Percentiles rank a stretch among this genome's conserved stretches.
phyloP scores from a whole-genome alignment of 352 stramenopile species.

The Phytophthora podocarpi region DNA sequence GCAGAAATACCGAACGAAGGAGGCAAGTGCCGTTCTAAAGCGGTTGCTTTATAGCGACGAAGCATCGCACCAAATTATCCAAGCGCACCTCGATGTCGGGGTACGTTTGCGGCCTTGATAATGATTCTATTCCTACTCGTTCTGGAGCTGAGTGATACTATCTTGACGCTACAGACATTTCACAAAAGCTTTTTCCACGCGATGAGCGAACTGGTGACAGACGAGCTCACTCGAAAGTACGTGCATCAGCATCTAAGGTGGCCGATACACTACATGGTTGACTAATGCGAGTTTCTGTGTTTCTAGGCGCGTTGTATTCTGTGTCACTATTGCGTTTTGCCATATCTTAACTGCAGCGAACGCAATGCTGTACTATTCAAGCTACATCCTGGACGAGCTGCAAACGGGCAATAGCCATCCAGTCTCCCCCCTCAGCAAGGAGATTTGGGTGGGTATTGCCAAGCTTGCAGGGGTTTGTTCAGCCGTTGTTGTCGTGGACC shows the following conservation, averaged over 20 bases:
- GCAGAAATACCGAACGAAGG: constrained; percentile 54
- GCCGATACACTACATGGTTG: not conserved
- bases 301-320: constrained; percentile 57
- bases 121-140: not conserved
- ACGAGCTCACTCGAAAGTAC: constrained; percentile 47
- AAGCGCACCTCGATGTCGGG: constrained; percentile 25
- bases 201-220: constrained; percentile 40
- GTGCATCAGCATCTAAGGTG: not conserved
- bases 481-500: constrained; percentile 56
- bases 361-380: constrained; percentile 85
- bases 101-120: constrained; percentile 10
- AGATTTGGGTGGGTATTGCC: constrained; percentile 65
- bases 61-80: constrained; percentile 34
- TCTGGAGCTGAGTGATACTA: not conserved
- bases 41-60: constrained; percentile 36
- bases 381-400: constrained; percentile 66
- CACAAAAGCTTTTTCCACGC: constrained; percentile 42
- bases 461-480: constrained; percentile 70
- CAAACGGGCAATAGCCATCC: constrained; percentile 17
- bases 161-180: constrained; percentile 36
- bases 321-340: constrained; percentile 58
- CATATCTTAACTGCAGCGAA: constrained; percentile 74
- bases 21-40: constrained; percentile 47
- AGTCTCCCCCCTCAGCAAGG: constrained; percentile 46
- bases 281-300: not conserved